Percentiles rank a stretch among this genome's conserved stretches.
Evolutionary conservation across 1,139 yeast species (phyloP).

Genomic region (Scheffersomyces segobiensis): DNA sequence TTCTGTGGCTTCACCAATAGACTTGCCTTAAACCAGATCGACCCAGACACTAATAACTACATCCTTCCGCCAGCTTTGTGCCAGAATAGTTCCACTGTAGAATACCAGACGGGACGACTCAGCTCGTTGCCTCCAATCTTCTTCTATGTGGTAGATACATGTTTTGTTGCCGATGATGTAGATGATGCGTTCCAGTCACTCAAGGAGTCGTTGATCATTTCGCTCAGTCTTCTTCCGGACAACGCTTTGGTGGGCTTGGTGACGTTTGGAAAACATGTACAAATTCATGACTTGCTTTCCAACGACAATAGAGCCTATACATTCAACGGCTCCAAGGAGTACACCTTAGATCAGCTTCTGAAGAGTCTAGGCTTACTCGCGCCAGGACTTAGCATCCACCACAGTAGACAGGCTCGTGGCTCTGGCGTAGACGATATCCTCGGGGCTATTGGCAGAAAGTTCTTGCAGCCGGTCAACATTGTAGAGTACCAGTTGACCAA

Average conservation of each 20-base stretch:
- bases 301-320: constrained; percentile 29
- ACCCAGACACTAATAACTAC: not conserved
- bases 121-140: constrained; percentile 53
- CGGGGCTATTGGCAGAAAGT: constrained; percentile 34
- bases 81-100: constrained; percentile 55
- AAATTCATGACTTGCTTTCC: constrained; percentile 56
- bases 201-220: constrained; percentile 53
- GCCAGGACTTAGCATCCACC: constrained; percentile 25
- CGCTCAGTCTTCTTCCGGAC: constrained; percentile 61
- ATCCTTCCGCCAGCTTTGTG: constrained; percentile 32
- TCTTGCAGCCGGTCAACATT: constrained; percentile 47
- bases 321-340: constrained; percentile 63
- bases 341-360: constrained; percentile 52
- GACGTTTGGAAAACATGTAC: constrained; percentile 65
- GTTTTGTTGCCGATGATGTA: constrained; percentile 49
- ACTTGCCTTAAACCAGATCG: constrained; percentile 21
- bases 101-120: constrained; percentile 53
- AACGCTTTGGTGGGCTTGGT: constrained; percentile 59
- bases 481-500: constrained; percentile 58
- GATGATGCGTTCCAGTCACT: constrained; percentile 46
- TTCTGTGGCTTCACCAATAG: constrained; percentile 59
- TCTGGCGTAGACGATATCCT: constrained; percentile 16
- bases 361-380: constrained; percentile 54
- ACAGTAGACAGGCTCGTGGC: constrained; percentile 4
- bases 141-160: constrained; percentile 67